Evolutionary conservation across 1,139 yeast species (phyloP), one percentile per base, ranked within the genome.

Genomic region (Tardiomyces depauwii): DNA sequence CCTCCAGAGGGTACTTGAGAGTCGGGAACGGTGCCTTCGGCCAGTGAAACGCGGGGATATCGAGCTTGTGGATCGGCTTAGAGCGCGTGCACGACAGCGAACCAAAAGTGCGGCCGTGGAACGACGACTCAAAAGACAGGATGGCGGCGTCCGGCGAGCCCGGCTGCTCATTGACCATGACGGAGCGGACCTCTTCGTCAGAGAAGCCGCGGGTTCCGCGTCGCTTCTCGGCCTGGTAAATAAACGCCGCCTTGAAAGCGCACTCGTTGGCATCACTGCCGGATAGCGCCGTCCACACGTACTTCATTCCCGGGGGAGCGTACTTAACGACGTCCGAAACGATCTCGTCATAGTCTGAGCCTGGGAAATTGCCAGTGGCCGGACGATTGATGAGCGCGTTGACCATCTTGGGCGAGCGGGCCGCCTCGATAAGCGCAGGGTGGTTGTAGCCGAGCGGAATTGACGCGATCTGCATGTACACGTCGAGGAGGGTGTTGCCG

Each of bases 201-300:
- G 83, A 58, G 65, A 82, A 82, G 14, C 65, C 64, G 18, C 66
- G 61, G 40, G 78, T 76, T 32, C 67, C 66, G 66, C 89, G 77
- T 66, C 71, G 70, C 60, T 76, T 68, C 45, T 77, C 66, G 59
- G 80, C 84, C 64, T 81, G 80, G 72, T 82, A 80, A 70, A 83
- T 77, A 64, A 83, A 83, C 10, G 85, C 86, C 45, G 93, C 91
- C 69, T 83, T 83, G 73, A 79, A 83, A 11, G 93, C 93, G 61
- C 82, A 74, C 65, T 83, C 93, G 61, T 81, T 82, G 54, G 93
- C 93, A 61, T 83, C 91, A 28, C 89, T 84, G 50, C 94, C 94
- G 18, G 87, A 77, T 56, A 82, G 70, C 40, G 84, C 89, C 16
- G 85, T 77, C 87, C 89, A 84, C 47, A 70, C 74, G 58, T 75